These are phyloP conservation scores for Cenchrus americanus DNA, from an alignment of 176 grass and related monocot species.

Conservation along the genomic window DNA sequence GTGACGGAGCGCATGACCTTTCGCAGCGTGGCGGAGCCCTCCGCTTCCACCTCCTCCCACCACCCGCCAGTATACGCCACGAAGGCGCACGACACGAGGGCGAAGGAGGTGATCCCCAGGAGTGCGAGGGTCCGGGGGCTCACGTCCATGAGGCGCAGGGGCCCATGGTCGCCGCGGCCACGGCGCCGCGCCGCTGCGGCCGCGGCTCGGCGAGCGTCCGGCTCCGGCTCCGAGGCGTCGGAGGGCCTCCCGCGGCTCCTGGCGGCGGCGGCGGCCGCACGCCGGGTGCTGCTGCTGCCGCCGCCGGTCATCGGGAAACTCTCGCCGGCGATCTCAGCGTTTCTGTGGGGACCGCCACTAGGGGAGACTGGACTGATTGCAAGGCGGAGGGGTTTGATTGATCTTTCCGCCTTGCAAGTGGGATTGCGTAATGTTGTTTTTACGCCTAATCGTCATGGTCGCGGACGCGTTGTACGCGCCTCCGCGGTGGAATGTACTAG, in stretches of 20 bases:
- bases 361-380: background rate
- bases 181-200: conserved; percentile 35
- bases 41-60: conserved; percentile 28
- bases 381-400: conserved; percentile 29
- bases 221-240: conserved; percentile 13
- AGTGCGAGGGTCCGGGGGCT: conserved; percentile 49
- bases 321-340: conserved; percentile 37
- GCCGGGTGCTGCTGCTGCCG: conserved; percentile 32
- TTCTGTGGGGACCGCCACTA: conserved; percentile 10
- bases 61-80: conserved; percentile 44
- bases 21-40: conserved; percentile 46
- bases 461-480: background rate
- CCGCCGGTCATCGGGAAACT: conserved; percentile 44
- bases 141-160: conserved; percentile 63
- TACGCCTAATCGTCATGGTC: background rate
- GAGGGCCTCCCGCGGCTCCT: conserved; percentile 39
- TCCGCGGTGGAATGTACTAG: background rate
- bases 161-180: conserved; percentile 55
- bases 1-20: conserved; percentile 73
- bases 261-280: conserved; percentile 38
- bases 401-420: background rate
- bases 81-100: conserved; percentile 40
- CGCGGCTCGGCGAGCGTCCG: conserved; percentile 37
- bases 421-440: accelerated
- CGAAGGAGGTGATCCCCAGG: conserved; percentile 34